Conservation (phyloP, 805 yeast genomes). For the Nakazawaea ishiwadae region DNA sequence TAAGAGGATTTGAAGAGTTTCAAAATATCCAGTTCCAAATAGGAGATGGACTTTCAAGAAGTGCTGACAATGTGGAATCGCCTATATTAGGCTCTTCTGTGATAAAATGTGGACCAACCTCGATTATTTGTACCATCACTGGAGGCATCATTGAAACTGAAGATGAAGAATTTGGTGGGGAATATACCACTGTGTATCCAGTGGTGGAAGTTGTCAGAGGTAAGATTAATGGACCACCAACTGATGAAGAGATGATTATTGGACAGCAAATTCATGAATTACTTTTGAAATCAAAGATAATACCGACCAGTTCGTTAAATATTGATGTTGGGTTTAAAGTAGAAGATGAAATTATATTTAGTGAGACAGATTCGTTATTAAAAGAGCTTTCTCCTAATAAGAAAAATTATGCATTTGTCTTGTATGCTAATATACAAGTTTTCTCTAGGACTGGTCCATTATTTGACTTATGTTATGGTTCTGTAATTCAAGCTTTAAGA, state of each 20-base stretch:
- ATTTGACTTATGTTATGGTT: slow-evolving; percentile 70
- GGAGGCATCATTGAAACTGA: slow-evolving; percentile 61
- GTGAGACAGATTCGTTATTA: slow-evolving; percentile 32
- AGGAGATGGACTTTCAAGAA: slow-evolving; percentile 32
- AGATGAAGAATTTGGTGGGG: slow-evolving; percentile 32
- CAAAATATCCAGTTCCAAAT: slow-evolving; percentile 42
- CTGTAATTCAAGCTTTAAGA: slow-evolving; percentile 58
- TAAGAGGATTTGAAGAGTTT: slow-evolving; percentile 69
- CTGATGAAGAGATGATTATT: slow-evolving; percentile 77
- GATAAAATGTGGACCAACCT: slow-evolving; percentile 65
- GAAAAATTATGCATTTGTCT: slow-evolving; percentile 48
- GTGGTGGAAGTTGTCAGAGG: slow-evolving; percentile 76
- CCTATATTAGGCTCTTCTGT: slow-evolving; percentile 62
- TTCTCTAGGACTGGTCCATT: slow-evolving; percentile 80
- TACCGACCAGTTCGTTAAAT: slow-evolving; percentile 46
- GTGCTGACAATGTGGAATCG: slow-evolving; percentile 25
- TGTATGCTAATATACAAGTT: slow-evolving; percentile 71
- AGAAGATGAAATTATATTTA: slow-evolving; percentile 38
- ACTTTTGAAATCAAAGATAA: slow-evolving; percentile 50
- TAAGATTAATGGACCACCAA: slow-evolving; percentile 66
- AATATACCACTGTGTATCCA: slow-evolving; percentile 53
- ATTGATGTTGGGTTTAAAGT: slow-evolving; percentile 48
- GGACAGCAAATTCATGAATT: slow-evolving; percentile 63
- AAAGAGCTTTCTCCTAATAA: slow-evolving; percentile 29
- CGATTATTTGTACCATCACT: slow-evolving; percentile 66